Evolutionary conservation across 1,139 yeast species (phyloP).

Genomic region (Hanseniaspora uvarum): DNA sequence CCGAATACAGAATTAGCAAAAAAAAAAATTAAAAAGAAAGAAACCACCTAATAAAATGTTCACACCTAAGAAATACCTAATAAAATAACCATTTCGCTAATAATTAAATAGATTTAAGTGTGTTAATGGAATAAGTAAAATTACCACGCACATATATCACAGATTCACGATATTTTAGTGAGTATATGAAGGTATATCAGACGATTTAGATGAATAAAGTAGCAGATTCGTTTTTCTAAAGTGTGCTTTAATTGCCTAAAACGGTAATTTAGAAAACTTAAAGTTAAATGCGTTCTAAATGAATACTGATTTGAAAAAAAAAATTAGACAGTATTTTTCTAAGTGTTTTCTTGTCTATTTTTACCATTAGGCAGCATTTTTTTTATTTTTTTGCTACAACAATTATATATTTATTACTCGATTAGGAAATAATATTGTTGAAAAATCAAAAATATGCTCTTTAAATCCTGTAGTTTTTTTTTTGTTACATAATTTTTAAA

Average conservation of each 20-base stretch:
- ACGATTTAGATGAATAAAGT: no score
- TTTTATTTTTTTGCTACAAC: not conserved
- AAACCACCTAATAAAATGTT: not conserved
- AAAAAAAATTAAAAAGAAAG: not conserved
- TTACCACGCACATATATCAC: not conserved
- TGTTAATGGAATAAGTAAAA: not conserved
- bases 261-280: not conserved
- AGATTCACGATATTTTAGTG: not conserved
- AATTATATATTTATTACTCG: not conserved
- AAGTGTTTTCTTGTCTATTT: not conserved
- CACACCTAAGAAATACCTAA: not conserved
- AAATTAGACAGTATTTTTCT: not conserved
- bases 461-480: not conserved
- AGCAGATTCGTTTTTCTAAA: no score
- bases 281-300: no score
- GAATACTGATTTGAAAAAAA: no score
- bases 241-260: not conserved
- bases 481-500: not conserved
- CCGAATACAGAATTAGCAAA: not conserved
- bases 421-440: no score
- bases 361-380: not conserved
- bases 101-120: no score
- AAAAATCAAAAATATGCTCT: no score
- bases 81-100: not conserved
- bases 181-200: no score